Conservation (phyloP, 495 filamentous ascomycete genomes). For the Symbiotaphrina buchneri region DNA sequence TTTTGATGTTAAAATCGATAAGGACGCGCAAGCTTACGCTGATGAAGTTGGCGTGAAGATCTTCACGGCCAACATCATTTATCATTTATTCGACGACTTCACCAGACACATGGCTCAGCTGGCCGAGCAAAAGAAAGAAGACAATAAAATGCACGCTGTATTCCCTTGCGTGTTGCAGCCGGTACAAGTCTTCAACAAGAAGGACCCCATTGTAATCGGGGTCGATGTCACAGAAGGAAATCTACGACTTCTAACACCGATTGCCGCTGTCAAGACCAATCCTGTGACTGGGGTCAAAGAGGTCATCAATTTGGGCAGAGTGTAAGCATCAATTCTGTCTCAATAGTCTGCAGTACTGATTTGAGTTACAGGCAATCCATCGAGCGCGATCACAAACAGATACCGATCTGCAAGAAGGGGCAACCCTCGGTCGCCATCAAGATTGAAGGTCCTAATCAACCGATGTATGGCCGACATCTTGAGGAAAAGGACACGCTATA, state of each 20-base stretch:
- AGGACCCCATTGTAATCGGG: conserved; percentile 83
- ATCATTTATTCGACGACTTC: conserved; percentile 94
- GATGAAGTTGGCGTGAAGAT: conserved; percentile 94
- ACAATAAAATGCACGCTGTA: conserved; percentile 82
- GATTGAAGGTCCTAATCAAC: conserved; percentile 90
- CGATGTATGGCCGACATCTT: conserved; percentile 81
- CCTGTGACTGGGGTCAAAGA: conserved; percentile 60
- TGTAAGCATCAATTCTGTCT: conserved; percentile 47
- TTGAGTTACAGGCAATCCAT: conserved; percentile 49
- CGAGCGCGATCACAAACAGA: conserved; percentile 91
- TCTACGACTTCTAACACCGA: conserved; percentile 65
- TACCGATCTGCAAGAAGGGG: conserved; percentile 79
- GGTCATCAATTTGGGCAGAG: conserved; percentile 67
- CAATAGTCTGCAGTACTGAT: conserved; percentile 2
- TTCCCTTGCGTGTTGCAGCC: conserved; percentile 84
- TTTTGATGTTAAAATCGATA: conserved; percentile 98
- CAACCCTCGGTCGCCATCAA: conserved; percentile 94
- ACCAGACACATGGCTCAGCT: conserved; percentile 79
- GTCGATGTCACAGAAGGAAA: conserved; percentile 86
- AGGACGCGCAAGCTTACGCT: conserved; percentile 78
- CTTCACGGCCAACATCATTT: conserved; percentile 97
- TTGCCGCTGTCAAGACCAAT: conserved; percentile 66
- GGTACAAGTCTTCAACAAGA: conserved; percentile 97
- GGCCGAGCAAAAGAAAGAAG: conserved; percentile 79
- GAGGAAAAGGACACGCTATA: conserved; percentile 86